Conservation (phyloP, 345 rosid genomes). For the Syzygium oleosum region DNA sequence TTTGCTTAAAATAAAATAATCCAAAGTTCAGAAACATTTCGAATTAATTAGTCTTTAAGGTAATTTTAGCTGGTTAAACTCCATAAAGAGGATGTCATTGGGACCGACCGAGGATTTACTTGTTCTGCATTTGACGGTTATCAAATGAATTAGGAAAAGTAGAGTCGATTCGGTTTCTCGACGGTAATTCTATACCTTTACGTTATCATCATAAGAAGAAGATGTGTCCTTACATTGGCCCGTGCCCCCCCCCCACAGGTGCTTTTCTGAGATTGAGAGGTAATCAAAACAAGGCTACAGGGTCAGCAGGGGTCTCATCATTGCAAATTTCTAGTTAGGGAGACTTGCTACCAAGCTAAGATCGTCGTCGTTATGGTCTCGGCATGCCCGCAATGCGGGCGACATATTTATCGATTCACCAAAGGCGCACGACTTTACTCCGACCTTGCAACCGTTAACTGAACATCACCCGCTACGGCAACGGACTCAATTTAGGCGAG, state of each 20-base stretch:
- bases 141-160: background rate
- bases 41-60: background rate
- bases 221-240: background rate
- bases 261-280: background rate
- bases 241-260: accelerated
- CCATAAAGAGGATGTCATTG: too few relatives aligned
- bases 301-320: background rate
- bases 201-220: background rate
- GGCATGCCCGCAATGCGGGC: accelerated
- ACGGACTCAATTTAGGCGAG: background rate
- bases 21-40: background rate
- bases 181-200: background rate
- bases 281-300: background rate
- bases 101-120: background rate
- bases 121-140: accelerated
- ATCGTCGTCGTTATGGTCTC: accelerated
- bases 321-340: background rate
- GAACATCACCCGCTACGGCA: background rate
- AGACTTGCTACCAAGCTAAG: background rate
- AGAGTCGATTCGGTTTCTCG: background rate
- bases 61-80: background rate
- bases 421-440: background rate
- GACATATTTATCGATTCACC: background rate
- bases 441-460: accelerated
- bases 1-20: background rate